Conservation (phyloP, 441 rosid genomes). For the Populus tomentosa region DNA sequence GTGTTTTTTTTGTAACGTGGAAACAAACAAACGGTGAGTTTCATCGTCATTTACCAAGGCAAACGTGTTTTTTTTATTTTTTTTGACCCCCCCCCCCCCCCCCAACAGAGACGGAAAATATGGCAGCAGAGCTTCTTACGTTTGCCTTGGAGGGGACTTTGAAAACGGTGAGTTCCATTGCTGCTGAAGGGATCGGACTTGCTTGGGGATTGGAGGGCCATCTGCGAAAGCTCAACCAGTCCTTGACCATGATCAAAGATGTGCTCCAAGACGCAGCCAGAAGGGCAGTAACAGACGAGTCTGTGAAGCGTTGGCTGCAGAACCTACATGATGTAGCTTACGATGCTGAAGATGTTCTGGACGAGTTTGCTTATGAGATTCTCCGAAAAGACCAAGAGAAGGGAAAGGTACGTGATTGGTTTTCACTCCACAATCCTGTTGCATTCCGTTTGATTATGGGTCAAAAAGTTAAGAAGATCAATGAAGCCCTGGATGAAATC, state of each 20-base stretch:
- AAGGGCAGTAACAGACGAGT: neutral
- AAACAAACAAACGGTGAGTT: too few relatives aligned
- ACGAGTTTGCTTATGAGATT: slow-evolving; percentile 17
- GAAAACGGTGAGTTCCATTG: neutral
- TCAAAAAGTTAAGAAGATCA: neutral
- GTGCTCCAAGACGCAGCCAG: slow-evolving; percentile 21
- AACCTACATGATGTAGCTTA: slow-evolving; percentile 15
- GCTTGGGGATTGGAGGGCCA: neutral
- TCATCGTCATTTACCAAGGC: too few relatives aligned
- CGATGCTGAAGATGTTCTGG: slow-evolving; percentile 21
- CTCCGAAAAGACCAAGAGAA: neutral
- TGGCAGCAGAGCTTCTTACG: neutral
- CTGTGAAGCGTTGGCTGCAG: slow-evolving; percentile 12
- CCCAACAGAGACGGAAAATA: neutral
- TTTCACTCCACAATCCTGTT: neutral
- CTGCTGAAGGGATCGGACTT: neutral
- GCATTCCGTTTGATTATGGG: neutral
- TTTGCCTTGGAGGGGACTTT: neutral
- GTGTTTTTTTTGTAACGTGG: neutral
- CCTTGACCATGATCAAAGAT: slow-evolving; percentile 2
- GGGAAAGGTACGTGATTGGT: slow-evolving; percentile 3
- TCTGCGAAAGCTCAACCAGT: neutral
- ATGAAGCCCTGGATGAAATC: neutral
- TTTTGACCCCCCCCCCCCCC: too few relatives aligned
- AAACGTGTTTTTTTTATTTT: too few relatives aligned